Evolutionary conservation across 192 early-diverging fungal genomes (phyloP), one percentile per base, ranked within the genome.

Genomic region (Coemansia sp.): DNA sequence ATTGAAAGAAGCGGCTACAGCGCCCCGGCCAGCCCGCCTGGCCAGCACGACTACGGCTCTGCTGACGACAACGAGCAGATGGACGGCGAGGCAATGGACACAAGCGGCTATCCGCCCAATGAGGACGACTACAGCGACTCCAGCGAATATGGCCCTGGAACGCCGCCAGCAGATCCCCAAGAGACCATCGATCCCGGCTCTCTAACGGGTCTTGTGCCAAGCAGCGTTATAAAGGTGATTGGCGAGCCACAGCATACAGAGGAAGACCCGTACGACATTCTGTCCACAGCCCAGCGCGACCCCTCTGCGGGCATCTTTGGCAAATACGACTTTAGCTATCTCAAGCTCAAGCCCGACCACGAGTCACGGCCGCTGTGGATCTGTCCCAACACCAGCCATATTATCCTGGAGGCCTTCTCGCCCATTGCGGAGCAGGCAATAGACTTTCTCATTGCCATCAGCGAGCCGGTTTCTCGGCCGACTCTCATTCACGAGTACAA

Each of bases 401-500:
- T 99, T 63, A 92, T 94, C 48, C 84, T 99, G 1, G 97, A 99
- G 84, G 92, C 93, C 14, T 99, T 99, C 58, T 97, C 96, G 7
- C 94, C 95, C 5, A 95, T 98, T 68, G 89, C 95, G 8, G 93
- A 95, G 63, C 91, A 96, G 67, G 96, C 96, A 0, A 91, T 94
- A 52, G 97, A 99, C 84, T 96, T 97, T 71, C 73, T 98, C 16
- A 93, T 95, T 50, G 90, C 96, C 17, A 94, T 99, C 60, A 92
- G 94, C 56, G 97, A 99, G 70, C 97, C 97, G 50, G 86, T 98
- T 5, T 92, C 90, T 68, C 85, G 93, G 71, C 89, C 85, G 14
- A 75, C 79, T 48, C 61, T 72, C 56, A 68, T 68, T 38, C 81
- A 76, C 64, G 97, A 99, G 79, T 99, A 98, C 83, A 89, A 91